These are phyloP conservation scores for Auxenochlorella pyrenoidosa DNA, from an alignment of 139 green algal species.

Conservation along the genomic window DNA sequence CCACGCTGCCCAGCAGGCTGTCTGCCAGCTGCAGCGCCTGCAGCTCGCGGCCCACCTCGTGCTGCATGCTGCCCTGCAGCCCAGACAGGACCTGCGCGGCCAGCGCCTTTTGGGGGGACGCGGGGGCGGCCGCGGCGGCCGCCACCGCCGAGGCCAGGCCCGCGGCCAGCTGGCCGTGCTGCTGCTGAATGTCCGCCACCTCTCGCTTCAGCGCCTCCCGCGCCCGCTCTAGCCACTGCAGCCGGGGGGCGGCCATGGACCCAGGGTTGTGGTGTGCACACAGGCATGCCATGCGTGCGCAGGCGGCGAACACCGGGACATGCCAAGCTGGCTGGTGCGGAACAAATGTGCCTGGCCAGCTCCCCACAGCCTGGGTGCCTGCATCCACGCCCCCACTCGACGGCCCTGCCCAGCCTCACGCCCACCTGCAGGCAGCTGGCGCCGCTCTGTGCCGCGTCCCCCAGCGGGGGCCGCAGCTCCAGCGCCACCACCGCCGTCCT, in stretches of 20 bases:
- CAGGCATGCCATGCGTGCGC: not conserved
- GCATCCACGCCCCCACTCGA: too few species aligned
- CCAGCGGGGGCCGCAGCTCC: conserved; percentile 16
- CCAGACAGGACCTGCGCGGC: conserved; percentile 13
- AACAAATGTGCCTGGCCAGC: too few species aligned
- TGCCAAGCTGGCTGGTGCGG: too few species aligned
- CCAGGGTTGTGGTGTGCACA: too few species aligned
- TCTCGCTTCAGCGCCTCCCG: conserved; percentile 20
- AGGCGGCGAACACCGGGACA: not conserved
- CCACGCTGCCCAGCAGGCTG: conserved; percentile 21
- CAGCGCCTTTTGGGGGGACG: conserved; percentile 13
- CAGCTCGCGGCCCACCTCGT: conserved; percentile 35
- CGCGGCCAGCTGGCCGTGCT: conserved; percentile 24
- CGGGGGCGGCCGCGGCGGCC: not conserved
- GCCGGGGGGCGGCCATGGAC: too few species aligned
- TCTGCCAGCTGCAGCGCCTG: conserved; percentile 50
- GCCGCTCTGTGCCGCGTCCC: not conserved
- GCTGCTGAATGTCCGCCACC: conserved; percentile 1
- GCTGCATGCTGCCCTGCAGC: conserved; percentile 32
- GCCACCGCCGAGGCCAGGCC: not conserved
- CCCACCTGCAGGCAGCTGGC: conserved; percentile 13
- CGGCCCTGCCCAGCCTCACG: not conserved
- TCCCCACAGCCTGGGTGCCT: too few species aligned
- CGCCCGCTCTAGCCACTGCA: conserved; percentile 32
- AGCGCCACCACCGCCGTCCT: conserved; percentile 32